phyloP scores from a whole-genome alignment of 202 grass and related monocot species.

The Cymbopogon flexuosus region DNA sequence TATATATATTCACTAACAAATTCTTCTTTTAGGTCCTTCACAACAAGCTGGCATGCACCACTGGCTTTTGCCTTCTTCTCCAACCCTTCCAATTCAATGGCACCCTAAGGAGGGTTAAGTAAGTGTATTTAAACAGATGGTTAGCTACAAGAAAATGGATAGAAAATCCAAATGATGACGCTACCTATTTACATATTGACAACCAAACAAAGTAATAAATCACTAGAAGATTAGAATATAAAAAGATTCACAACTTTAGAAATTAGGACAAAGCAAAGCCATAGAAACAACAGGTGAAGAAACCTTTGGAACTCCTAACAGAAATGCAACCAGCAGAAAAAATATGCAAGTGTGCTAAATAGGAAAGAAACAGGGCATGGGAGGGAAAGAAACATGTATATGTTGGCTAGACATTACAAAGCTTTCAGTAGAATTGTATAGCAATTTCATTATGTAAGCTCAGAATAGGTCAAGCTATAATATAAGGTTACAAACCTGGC shows the following conservation, averaged over 20 bases:
- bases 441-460: background rate
- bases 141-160: background rate
- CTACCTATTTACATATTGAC: background rate
- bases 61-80: constrained; percentile 94
- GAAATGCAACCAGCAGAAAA: background rate
- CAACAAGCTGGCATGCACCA: constrained; percentile 89
- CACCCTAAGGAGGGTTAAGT: constrained; percentile 39
- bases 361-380: background rate
- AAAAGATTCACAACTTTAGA: background rate
- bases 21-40: constrained; percentile 92
- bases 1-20: constrained; percentile 92
- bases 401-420: background rate
- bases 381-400: background rate
- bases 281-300: background rate
- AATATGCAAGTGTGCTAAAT: background rate
- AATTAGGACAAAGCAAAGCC: background rate
- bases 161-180: background rate
- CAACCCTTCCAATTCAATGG: constrained; percentile 85
- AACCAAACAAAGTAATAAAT: background rate
- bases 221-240: background rate
- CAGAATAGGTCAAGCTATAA: background rate
- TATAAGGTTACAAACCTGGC: constrained; percentile 56
- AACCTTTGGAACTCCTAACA: background rate
- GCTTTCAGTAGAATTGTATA: background rate
- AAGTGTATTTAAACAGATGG: background rate